A percentile compares a stretch with the other conserved stretches of the same genome.
phyloP scores from a whole-genome alignment of 2,329 filamentous ascomycete genomes.

The Blastomyces parvus region DNA sequence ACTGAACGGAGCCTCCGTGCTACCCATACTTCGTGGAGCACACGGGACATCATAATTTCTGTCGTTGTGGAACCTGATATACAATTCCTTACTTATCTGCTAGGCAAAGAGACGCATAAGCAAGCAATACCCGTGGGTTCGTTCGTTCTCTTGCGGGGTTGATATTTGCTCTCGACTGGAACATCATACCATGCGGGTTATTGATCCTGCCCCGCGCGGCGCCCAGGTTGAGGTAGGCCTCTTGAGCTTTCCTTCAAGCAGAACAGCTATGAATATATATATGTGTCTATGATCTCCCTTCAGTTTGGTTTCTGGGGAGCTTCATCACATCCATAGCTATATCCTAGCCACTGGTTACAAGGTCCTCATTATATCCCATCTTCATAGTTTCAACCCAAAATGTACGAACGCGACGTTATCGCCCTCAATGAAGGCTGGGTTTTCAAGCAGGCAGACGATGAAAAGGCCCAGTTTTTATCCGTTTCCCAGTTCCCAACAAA shows the following conservation, averaged over 20 bases:
- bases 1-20: background rate
- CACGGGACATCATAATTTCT: background rate
- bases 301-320: background rate
- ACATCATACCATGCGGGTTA: background rate
- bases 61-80: background rate
- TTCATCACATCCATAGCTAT: background rate
- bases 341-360: background rate
- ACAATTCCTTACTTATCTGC: background rate
- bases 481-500: conserved; percentile 26
- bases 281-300: background rate
- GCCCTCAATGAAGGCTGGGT: conserved; percentile 22
- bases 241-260: background rate
- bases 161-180: background rate
- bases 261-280: background rate
- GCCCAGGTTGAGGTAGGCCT: background rate
- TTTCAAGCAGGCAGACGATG: conserved; percentile 21
- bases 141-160: background rate
- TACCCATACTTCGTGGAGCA: background rate
- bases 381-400: conserved; percentile 13
- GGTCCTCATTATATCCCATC: background rate
- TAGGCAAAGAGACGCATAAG: background rate
- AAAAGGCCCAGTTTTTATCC: conserved; percentile 20
- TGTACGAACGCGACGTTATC: conserved; percentile 12
- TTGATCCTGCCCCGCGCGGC: background rate
- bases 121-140: background rate